phyloP scores from a whole-genome alignment of 192 early-diverging fungal species.

The Podila epigama region DNA sequence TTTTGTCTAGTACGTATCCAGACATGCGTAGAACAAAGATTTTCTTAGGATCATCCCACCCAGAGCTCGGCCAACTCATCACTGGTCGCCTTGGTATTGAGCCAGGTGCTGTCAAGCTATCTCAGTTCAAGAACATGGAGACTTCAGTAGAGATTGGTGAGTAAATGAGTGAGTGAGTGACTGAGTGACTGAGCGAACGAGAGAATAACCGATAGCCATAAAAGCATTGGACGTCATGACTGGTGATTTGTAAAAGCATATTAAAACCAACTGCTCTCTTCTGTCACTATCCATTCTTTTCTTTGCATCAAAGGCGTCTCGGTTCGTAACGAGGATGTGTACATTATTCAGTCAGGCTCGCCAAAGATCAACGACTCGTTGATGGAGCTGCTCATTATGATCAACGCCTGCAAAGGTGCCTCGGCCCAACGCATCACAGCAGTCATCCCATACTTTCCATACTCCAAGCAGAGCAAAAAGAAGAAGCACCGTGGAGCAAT shows the following conservation, averaged over 20 bases:
- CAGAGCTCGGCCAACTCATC: slow-evolving; percentile 81
- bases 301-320: slow-evolving; percentile 69
- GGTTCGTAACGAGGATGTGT: slow-evolving; percentile 96
- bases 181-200: neutral
- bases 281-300: neutral
- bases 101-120: slow-evolving; percentile 71
- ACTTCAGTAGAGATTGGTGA: slow-evolving; percentile 81
- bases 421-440: slow-evolving; percentile 93
- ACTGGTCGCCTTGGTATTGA: slow-evolving; percentile 75
- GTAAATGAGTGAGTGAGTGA: neutral
- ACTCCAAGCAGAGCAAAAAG: slow-evolving; percentile 98
- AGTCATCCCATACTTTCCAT: slow-evolving; percentile 97
- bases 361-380: slow-evolving; percentile 86
- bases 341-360: slow-evolving; percentile 95
- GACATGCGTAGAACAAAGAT: slow-evolving; percentile 86
- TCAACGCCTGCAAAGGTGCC: slow-evolving; percentile 91
- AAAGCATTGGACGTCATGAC: neutral
- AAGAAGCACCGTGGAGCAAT: slow-evolving; percentile 97
- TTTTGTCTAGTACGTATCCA: neutral
- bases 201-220: neutral
- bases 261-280: neutral
- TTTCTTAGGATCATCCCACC: slow-evolving; percentile 90
- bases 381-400: slow-evolving; percentile 99
- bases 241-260: neutral
- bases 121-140: slow-evolving; percentile 90